Conservation (phyloP, 164 flowering plant species). For the Paratinospora sagittata region DNA sequence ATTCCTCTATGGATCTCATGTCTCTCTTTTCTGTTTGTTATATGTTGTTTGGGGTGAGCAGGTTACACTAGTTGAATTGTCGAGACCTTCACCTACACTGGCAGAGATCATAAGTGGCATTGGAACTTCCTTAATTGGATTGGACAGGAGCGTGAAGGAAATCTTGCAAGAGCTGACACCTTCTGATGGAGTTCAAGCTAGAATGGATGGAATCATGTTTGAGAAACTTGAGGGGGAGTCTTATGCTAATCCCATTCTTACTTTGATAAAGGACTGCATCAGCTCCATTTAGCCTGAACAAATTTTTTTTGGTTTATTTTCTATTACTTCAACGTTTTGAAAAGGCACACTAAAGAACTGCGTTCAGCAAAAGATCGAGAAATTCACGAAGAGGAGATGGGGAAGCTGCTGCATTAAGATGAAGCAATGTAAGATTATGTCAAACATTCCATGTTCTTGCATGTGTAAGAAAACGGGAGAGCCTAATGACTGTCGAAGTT, state of each 20-base stretch:
- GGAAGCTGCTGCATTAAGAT: not conserved
- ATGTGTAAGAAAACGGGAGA: not conserved
- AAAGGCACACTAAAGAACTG: not conserved
- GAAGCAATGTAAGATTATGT: too few species aligned
- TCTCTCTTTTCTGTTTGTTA: not conserved
- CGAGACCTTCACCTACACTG: slow-evolving; percentile 60
- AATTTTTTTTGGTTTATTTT: not conserved
- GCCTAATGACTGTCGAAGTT: too few species aligned
- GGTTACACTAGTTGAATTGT: slow-evolving; percentile 82
- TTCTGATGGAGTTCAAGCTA: slow-evolving; percentile 73
- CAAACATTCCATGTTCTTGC: not conserved
- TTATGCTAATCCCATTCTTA: slow-evolving; percentile 37
- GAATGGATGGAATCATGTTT: slow-evolving; percentile 86
- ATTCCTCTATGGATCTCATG: not conserved
- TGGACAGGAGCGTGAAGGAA: slow-evolving; percentile 46
- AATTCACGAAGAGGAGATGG: not conserved
- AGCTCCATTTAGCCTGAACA: slow-evolving; percentile 42
- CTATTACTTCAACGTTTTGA: not conserved
- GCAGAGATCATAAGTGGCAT: slow-evolving; percentile 65
- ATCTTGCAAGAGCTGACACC: slow-evolving; percentile 48
- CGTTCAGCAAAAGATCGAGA: not conserved
- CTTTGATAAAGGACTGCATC: slow-evolving; percentile 60
- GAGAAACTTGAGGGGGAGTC: slow-evolving; percentile 50
- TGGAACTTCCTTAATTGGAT: slow-evolving; percentile 54
- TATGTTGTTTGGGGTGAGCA: slow-evolving; percentile 15